Percentiles rank a stretch among this genome's conserved stretches.
Conservation (phyloP, 2,329 filamentous ascomycete species). For the Zymoseptoria brevis region DNA sequence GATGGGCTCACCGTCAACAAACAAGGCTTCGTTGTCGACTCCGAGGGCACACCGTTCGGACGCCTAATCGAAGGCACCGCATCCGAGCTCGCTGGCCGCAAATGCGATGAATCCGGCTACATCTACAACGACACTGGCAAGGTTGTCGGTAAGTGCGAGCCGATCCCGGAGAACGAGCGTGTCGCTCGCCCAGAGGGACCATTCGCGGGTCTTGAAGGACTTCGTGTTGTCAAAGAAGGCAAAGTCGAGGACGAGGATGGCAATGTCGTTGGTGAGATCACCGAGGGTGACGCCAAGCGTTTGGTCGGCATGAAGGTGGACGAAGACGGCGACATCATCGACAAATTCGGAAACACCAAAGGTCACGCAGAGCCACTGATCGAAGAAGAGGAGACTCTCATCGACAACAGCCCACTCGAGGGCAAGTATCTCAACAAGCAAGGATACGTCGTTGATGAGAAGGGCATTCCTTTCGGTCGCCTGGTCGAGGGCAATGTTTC, state of each 20-base stretch:
- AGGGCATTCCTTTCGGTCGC: constrained; percentile 49
- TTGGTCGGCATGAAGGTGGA: constrained; percentile 69
- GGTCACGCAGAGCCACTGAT: constrained; percentile 51
- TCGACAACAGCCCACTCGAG: constrained; percentile 48
- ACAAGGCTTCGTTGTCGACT: constrained; percentile 48
- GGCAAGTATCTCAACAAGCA: constrained; percentile 51
- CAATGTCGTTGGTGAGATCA: constrained; percentile 63
- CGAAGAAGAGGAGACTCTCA: constrained; percentile 30
- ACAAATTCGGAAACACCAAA: constrained; percentile 60
- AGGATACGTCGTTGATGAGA: constrained; percentile 48
- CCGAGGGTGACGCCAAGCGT: constrained; percentile 62
- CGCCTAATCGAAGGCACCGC: constrained; percentile 50
- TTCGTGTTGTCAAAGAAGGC: constrained; percentile 61
- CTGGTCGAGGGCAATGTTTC: constrained; percentile 51
- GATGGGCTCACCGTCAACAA: constrained; percentile 51
- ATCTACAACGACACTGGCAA: constrained; percentile 51
- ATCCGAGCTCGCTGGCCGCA: constrained; percentile 49
- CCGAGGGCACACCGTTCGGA: constrained; percentile 48
- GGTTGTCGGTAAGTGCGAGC: constrained; percentile 49
- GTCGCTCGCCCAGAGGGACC: constrained; percentile 54
- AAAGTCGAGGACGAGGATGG: constrained; percentile 72
- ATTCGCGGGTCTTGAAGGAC: constrained; percentile 58
- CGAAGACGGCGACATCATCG: constrained; percentile 72
- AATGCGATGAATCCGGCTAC: constrained; percentile 48
- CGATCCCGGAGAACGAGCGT: constrained; percentile 50